Conservation (phyloP, 192 early-diverging fungal species). For the Gaertneriomyces sp. region DNA sequence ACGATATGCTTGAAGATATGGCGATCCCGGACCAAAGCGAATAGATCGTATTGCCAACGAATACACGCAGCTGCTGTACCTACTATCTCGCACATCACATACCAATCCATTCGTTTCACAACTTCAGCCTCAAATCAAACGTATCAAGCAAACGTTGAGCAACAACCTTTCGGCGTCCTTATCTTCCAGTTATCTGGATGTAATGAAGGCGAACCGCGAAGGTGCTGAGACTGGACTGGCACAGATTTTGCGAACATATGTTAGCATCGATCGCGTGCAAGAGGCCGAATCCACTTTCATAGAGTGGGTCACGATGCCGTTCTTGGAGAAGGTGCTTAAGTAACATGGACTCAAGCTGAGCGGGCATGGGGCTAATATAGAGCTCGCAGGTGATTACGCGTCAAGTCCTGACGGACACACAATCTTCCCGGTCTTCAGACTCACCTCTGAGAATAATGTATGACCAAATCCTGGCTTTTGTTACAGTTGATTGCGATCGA, state of each 20-base stretch:
- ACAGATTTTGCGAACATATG: slow-evolving; percentile 72
- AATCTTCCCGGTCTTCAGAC: slow-evolving; percentile 1
- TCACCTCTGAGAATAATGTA: slow-evolving; percentile 57
- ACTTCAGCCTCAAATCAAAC: slow-evolving; percentile 62
- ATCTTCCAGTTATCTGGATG: slow-evolving; percentile 25
- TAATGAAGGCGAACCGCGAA: slow-evolving; percentile 36
- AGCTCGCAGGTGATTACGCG: slow-evolving; percentile 1
- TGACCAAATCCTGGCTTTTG: slow-evolving; percentile 52
- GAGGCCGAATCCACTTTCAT: slow-evolving; percentile 62
- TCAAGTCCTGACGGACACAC: slow-evolving; percentile 10
- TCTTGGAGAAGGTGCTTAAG: slow-evolving; percentile 49
- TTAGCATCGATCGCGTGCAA: slow-evolving; percentile 63
- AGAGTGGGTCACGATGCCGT: slow-evolving; percentile 35
- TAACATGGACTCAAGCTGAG: background rate
- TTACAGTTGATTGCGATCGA: slow-evolving; percentile 40
- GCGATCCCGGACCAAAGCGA: slow-evolving; percentile 53
- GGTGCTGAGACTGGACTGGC: slow-evolving; percentile 46
- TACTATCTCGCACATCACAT: slow-evolving; percentile 53
- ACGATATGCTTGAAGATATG: background rate
- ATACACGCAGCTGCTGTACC: slow-evolving; percentile 79
- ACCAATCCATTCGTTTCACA: slow-evolving; percentile 64
- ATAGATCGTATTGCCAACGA: slow-evolving; percentile 81
- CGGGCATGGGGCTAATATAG: background rate
- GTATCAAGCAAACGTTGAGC: slow-evolving; percentile 71
- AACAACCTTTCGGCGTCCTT: slow-evolving; percentile 57